Evolutionary conservation across 164 flowering plant species (phyloP), one percentile per base, ranked within the genome.

Genomic region (Sextonia rubra): DNA sequence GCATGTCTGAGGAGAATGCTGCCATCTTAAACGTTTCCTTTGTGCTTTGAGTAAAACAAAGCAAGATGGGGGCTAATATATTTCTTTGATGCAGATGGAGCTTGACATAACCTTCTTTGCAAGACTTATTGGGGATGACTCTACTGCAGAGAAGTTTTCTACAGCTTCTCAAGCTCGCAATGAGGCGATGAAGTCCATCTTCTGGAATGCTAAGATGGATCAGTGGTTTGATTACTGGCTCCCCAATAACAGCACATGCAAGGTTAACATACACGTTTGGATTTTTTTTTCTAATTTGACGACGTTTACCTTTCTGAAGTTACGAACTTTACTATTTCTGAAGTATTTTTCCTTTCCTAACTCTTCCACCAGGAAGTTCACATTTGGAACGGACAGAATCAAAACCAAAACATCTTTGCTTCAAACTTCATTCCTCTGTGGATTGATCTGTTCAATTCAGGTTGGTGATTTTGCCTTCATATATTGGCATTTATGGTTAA

Each of bases 391-490:
- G 77, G 83, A 60, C 71, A 69, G 4, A 84, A 88, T 76, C 98
- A 93, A 77, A 95, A 88, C 73, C 80, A 77, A 56, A 83, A 86
- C 64, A 67, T 72, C 74, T 89, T 77, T 77, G 97, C 97, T 30
- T 93, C 99, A 70, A 93, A 96, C 78, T 96, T 91, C 75, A 68
- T 86, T 65, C 98, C 98, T 32, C 24, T 96, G 61, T 96, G 98
- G 99, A 80, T 90, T 64, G 73, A 86, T 37, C 60, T 74, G 27
- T 89, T 88, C 69, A 65, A 84, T 81, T 87, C 97, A 81, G 97
- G 99, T 91, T 49, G 48, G 62, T 79, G 1, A 32, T 48, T 44
- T n/a, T 52, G 12, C 11, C 11, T 47, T 62, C 49, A 47, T 47
- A 47, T 2, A 6, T 47, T 47, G 2, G 6, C 49, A 47, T 47